Evolutionary conservation across 192 early-diverging fungal genomes (phyloP).

Genomic region (Jimgerdemannia lactiflua): DNA sequence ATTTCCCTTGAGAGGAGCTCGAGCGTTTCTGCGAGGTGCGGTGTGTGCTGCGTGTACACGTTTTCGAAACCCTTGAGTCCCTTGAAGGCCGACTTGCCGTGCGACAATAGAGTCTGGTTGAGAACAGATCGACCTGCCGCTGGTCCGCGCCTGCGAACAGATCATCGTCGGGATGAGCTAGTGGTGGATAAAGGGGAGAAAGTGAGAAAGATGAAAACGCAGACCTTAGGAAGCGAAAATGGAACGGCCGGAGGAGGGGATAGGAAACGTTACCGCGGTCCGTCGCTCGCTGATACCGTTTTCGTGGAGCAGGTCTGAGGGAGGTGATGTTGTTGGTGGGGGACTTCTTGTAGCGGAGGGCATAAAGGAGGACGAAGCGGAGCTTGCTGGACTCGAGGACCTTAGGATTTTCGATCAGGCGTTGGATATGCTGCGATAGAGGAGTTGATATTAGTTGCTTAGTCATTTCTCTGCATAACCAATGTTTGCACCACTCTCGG

Average conservation of each 20-base stretch:
- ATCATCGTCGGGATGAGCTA: constrained; percentile 72
- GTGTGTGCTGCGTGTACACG: constrained; percentile 96
- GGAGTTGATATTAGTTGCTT: too few species aligned
- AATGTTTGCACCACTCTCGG: too few species aligned
- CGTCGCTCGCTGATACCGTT: constrained; percentile 70
- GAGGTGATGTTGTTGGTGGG: constrained; percentile 66
- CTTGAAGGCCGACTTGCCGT: constrained; percentile 87
- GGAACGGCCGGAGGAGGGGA: too few species aligned
- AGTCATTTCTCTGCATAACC: too few species aligned
- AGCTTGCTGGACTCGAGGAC: constrained; percentile 75
- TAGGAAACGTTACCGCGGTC: constrained; percentile 72
- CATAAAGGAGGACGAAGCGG: constrained; percentile 83
- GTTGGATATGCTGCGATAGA: constrained; percentile 64
- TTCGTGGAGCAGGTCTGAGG: constrained; percentile 70
- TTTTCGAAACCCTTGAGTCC: constrained; percentile 98
- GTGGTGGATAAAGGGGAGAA: too few species aligned
- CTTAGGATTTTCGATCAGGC: constrained; percentile 62
- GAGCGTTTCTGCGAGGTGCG: constrained; percentile 78
- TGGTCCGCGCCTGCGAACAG: constrained; percentile 72
- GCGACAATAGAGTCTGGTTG: constrained; percentile 85
- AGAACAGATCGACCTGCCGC: constrained; percentile 87
- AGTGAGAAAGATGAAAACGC: too few species aligned
- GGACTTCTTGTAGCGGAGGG: constrained; percentile 87
- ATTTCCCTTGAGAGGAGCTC: constrained; percentile 78
- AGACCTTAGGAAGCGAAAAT: too few species aligned